Evolutionary conservation across 495 filamentous ascomycete species (phyloP).

Genomic region (Xylaria intraflava): DNA sequence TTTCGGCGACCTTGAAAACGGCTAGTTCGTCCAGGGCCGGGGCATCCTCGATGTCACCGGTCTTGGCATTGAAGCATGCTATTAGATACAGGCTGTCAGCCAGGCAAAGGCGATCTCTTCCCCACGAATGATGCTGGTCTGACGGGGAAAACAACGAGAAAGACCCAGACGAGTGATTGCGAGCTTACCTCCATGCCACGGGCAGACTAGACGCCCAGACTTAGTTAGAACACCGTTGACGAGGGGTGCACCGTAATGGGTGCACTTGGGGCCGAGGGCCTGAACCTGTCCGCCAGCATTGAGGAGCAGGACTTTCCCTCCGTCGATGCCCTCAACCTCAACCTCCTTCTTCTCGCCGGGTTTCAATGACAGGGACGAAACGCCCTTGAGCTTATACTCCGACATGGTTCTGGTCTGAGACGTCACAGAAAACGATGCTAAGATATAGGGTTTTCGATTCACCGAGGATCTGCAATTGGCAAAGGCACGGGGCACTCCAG

Average conservation of each 20-base stretch:
- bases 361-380: constrained; percentile 64
- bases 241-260: constrained; percentile 87
- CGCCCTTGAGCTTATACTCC: constrained; percentile 81
- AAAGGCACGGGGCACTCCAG: constrained; percentile 9
- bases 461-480: not conserved
- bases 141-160: not conserved
- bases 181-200: constrained; percentile 86
- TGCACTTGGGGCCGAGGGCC: constrained; percentile 80
- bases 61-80: constrained; percentile 86
- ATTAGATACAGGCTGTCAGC: constrained; percentile 10
- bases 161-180: not conserved
- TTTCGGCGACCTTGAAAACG: constrained; percentile 72
- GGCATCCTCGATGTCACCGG: constrained; percentile 93
- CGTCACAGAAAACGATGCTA: not conserved
- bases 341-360: constrained; percentile 79
- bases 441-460: not conserved
- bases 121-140: not conserved
- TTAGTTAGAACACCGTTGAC: constrained; percentile 73
- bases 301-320: constrained; percentile 76
- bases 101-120: not conserved
- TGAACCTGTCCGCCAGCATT: constrained; percentile 63
- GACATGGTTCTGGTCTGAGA: constrained; percentile 35
- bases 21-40: constrained; percentile 77
- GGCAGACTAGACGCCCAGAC: constrained; percentile 80
- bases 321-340: constrained; percentile 81